Conservation (phyloP, 345 rosid genomes). For the Gossypium herbaceum region DNA sequence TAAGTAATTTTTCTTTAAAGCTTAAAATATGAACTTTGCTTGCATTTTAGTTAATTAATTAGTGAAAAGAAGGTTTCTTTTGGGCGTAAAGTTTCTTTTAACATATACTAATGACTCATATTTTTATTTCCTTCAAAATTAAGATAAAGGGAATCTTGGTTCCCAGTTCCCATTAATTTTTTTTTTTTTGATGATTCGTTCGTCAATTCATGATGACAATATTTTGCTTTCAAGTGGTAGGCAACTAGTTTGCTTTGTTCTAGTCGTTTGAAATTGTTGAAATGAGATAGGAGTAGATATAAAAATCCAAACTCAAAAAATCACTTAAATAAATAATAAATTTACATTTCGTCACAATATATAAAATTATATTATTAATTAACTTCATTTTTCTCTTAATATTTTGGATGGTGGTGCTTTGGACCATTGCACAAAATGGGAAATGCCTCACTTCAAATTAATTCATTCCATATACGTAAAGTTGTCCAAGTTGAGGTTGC, state of each 20-base stretch:
- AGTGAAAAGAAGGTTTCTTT: background rate
- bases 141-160: background rate
- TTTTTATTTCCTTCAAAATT: background rate
- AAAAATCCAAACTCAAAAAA: too few relatives aligned
- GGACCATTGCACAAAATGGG: background rate
- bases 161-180: too few relatives aligned
- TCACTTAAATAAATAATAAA: too few relatives aligned
- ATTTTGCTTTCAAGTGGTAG: background rate
- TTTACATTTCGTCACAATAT: too few relatives aligned
- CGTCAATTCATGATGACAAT: background rate
- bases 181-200: background rate
- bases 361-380: too few relatives aligned
- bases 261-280: too few relatives aligned
- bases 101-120: background rate
- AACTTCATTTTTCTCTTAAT: background rate
- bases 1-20: background rate
- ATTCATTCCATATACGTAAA: background rate
- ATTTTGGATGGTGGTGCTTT: conserved; percentile 4
- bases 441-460: background rate
- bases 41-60: background rate
- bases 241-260: too few relatives aligned
- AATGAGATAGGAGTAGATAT: too few relatives aligned
- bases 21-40: background rate
- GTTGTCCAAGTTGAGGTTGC: background rate
- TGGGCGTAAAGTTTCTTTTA: background rate